A percentile compares a stretch with the other conserved stretches of the same genome.
Conservation (phyloP, 2,329 filamentous ascomycete genomes). For the Cercospora sp. region DNA sequence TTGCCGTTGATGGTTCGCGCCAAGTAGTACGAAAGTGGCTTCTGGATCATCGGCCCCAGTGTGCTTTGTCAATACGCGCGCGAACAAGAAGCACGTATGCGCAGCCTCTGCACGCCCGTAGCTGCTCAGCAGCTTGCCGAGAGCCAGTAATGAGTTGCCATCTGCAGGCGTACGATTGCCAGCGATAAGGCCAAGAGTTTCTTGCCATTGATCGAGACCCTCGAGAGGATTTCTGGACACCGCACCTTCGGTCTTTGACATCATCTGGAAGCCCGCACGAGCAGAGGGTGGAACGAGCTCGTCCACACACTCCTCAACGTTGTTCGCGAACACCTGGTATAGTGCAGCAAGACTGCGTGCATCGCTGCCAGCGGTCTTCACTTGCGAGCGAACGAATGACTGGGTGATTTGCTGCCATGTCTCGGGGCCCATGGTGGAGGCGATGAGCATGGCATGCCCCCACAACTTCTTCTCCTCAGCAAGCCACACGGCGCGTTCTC, state of each 20-base stretch:
- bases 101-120: constrained; percentile 90
- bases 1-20: constrained; percentile 68
- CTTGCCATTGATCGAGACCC: constrained; percentile 89
- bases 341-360: constrained; percentile 87
- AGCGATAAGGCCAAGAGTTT: constrained; percentile 80
- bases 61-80: constrained; percentile 68
- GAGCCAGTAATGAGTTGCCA: constrained; percentile 70
- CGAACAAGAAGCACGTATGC: constrained; percentile 91
- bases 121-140: constrained; percentile 77
- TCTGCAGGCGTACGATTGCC: constrained; percentile 86
- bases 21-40: constrained; percentile 77
- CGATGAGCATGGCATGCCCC: constrained; percentile 93
- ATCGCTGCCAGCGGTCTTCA: constrained; percentile 75
- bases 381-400: constrained; percentile 93
- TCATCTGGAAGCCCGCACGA: constrained; percentile 84
- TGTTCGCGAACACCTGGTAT: constrained; percentile 92
- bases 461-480: constrained; percentile 91
- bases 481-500: constrained; percentile 89
- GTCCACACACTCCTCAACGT: constrained; percentile 90
- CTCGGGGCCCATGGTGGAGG: constrained; percentile 70
- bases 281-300: constrained; percentile 93
- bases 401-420: constrained; percentile 91
- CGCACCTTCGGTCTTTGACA: constrained; percentile 68
- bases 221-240: constrained; percentile 71
- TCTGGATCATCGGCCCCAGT: constrained; percentile 80